Evolutionary conservation across 257 asterid species (phyloP).

Genomic region (Solanum pennellii): DNA sequence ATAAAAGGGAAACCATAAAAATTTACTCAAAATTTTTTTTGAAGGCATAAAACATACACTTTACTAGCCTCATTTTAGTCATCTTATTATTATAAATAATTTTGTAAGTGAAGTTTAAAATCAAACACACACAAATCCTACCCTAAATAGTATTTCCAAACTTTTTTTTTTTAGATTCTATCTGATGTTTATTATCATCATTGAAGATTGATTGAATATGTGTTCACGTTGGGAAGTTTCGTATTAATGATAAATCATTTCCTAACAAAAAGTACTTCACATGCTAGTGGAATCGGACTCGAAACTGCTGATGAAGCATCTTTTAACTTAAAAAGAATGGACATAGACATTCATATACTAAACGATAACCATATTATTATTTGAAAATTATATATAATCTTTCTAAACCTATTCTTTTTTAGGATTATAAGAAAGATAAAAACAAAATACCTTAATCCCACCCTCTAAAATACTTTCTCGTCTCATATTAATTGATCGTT

Average conservation of each 20-base stretch:
- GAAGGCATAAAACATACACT: neutral
- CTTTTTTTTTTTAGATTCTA: neutral
- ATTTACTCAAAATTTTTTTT: neutral
- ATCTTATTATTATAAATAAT: neutral
- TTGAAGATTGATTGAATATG: neutral
- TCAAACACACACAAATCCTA: neutral
- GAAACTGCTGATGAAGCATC: neutral
- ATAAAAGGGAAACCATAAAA: neutral
- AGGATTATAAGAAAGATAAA: neutral
- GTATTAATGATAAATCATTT: too few relatives aligned
- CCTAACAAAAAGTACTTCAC: neutral
- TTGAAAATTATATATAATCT: neutral
- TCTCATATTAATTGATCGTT: neutral
- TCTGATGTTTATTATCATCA: neutral
- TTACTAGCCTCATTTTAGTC: neutral
- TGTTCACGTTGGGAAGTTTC: neutral
- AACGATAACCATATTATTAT: neutral
- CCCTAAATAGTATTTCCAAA: neutral
- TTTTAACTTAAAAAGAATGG: neutral
- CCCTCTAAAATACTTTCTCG: neutral
- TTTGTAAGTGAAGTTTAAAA: neutral
- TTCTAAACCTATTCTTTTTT: neutral
- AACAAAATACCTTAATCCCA: neutral
- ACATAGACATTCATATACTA: neutral
- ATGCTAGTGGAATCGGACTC: neutral